Conservation (phyloP, 176 grass and related monocot genomes). For the Ampelocalamus luodianensis region DNA sequence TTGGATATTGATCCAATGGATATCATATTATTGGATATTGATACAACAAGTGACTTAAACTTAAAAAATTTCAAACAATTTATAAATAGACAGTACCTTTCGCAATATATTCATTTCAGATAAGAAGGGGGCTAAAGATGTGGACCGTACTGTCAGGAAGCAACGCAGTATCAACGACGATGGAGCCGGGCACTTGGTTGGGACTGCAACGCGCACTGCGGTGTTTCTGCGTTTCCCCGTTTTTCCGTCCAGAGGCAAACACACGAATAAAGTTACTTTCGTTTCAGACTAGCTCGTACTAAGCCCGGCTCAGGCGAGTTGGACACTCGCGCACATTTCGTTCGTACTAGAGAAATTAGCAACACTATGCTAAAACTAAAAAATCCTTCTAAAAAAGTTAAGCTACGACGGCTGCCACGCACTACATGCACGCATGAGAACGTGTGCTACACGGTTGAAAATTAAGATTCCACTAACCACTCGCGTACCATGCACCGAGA, state of each 20-base stretch:
- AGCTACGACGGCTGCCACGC: not conserved
- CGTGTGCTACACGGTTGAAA: not conserved
- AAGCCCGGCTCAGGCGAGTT: not conserved
- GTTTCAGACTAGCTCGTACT: not conserved
- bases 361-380: not conserved
- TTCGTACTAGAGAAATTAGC: not conserved
- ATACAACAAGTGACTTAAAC: no score
- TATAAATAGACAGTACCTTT: no score
- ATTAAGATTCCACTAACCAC: slow-evolving; percentile 14
- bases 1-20: no score
- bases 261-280: not conserved
- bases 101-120: not conserved
- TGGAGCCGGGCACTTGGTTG: not conserved
- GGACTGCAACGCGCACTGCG: not conserved
- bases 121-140: not conserved
- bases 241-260: not conserved
- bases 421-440: not conserved
- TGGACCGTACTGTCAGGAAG: not conserved
- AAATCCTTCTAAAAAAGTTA: not conserved
- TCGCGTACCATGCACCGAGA: slow-evolving; percentile 19
- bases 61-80: no score
- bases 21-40: no score
- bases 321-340: not conserved
- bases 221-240: not conserved
- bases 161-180: not conserved